These are phyloP conservation scores for Herpetomonas tarakana DNA, from an alignment of 208 protist genomes.

Conservation along the genomic window DNA sequence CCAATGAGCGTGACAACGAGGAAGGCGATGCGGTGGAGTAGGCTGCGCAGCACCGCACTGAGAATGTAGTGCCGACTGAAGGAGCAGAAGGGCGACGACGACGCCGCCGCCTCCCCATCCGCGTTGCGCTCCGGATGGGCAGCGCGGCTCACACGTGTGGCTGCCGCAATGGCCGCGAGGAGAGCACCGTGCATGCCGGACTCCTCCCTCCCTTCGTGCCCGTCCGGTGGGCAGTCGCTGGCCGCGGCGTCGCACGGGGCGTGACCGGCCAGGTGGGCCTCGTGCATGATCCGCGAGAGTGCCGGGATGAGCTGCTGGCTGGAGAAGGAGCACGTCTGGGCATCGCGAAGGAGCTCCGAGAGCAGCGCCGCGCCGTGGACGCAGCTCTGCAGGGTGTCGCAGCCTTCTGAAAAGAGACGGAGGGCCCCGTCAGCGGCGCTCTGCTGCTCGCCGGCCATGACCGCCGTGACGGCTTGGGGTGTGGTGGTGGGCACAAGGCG, in stretches of 20 bases:
- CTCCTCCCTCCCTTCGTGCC: no score
- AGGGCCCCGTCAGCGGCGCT: not conserved
- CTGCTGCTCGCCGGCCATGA: not conserved
- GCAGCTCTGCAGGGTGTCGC: constrained; percentile 7
- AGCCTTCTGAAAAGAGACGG: not conserved
- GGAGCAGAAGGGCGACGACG: constrained; percentile 39
- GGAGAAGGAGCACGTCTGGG: constrained; percentile 9
- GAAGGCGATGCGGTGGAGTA: constrained; percentile 58
- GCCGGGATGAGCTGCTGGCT: constrained; percentile 8
- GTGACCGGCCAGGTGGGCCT: constrained; percentile 57
- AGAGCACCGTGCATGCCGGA: constrained; percentile 28
- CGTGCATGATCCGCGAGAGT: constrained; percentile 48
- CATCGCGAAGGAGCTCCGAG: constrained; percentile 29
- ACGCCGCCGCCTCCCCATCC: constrained; percentile 1
- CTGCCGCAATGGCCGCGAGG: constrained; percentile 3
- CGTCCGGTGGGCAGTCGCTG: constrained; percentile 12
- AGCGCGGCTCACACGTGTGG: not conserved
- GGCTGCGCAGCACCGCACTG: constrained; percentile 40
- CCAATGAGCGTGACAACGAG: constrained; percentile 56
- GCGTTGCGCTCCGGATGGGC: constrained; percentile 1
- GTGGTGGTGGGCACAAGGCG: constrained; percentile 12
- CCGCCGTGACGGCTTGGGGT: not conserved
- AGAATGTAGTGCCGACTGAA: constrained; percentile 68
- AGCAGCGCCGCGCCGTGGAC: constrained; percentile 25
- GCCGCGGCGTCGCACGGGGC: constrained; percentile 31